phyloP scores from a whole-genome alignment of 2,329 filamentous ascomycete species.

The Colletotrichum sp. region DNA sequence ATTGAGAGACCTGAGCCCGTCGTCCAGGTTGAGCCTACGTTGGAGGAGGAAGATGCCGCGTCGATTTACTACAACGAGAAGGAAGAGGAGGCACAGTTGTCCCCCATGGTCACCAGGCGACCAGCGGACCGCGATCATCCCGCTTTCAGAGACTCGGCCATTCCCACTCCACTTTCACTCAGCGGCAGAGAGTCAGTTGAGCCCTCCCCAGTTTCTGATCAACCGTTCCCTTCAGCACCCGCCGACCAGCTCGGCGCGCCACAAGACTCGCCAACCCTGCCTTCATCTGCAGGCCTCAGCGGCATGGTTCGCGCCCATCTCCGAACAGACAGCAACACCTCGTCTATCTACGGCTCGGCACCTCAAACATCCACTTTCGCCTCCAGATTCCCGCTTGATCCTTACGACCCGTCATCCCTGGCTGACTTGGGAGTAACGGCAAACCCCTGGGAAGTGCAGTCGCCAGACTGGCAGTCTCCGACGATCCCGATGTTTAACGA shows the following conservation, averaged over 20 bases:
- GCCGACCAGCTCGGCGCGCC: conserved; percentile 33
- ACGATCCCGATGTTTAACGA: conserved; percentile 10
- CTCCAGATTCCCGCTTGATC: conserved; percentile 41
- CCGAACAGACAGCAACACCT: conserved; percentile 79
- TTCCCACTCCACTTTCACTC: conserved; percentile 48
- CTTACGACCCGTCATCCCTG: conserved; percentile 30
- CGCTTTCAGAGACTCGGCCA: conserved; percentile 52
- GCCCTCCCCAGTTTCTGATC: conserved; percentile 29
- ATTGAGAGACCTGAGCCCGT: conserved; percentile 37
- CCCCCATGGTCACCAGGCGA: conserved; percentile 46
- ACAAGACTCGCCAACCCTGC: conserved; percentile 80
- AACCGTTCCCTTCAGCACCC: conserved; percentile 19
- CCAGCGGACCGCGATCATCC: conserved; percentile 61
- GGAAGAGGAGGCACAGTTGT: conserved; percentile 35
- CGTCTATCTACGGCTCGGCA: conserved; percentile 73
- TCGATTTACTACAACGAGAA: conserved; percentile 53
- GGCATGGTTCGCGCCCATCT: conserved; percentile 86
- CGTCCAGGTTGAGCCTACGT: conserved; percentile 31
- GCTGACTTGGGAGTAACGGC: conserved; percentile 37
- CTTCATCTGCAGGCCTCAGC: conserved; percentile 73
- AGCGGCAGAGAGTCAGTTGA: conserved; percentile 33
- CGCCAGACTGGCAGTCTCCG: conserved; percentile 26
- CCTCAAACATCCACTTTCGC: conserved; percentile 41
- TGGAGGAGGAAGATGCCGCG: conserved; percentile 35
- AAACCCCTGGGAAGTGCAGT: conserved; percentile 49